phyloP scores from a whole-genome alignment of 2,329 filamentous ascomycete species.

The Fusarium duplospermum region DNA sequence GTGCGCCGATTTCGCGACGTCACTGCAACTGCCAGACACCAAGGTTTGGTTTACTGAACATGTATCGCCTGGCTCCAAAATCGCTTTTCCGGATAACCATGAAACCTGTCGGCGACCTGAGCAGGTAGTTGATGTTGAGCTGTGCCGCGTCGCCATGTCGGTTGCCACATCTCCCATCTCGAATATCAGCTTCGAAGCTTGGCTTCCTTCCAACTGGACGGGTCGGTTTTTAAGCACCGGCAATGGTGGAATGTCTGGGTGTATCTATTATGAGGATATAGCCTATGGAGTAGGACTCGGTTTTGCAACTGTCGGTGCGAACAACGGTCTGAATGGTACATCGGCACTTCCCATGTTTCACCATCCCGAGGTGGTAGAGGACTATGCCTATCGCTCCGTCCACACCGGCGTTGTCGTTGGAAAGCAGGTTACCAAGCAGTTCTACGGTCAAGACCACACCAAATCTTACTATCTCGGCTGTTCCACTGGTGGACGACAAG shows the following conservation, averaged over 20 bases:
- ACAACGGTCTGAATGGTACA: constrained; percentile 51
- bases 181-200: constrained; percentile 53
- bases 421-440: constrained; percentile 42
- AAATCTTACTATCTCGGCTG: constrained; percentile 70
- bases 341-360: constrained; percentile 18
- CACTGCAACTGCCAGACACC: constrained; percentile 29
- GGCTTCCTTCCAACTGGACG: constrained; percentile 60
- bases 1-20: constrained; percentile 21
- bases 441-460: constrained; percentile 56
- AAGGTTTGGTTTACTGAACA: constrained; percentile 36
- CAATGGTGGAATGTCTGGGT: constrained; percentile 62
- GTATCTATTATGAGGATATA: constrained; percentile 54
- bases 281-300: constrained; percentile 52
- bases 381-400: constrained; percentile 34
- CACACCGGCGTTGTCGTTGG: constrained; percentile 31
- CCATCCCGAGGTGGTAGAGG: constrained; percentile 25
- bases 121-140: constrained; percentile 24
- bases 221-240: constrained; percentile 62
- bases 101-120: constrained; percentile 25
- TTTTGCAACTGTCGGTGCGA: constrained; percentile 60
- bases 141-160: constrained; percentile 34
- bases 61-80: constrained; percentile 23
- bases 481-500: constrained; percentile 70
- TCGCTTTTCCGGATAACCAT: constrained; percentile 28
- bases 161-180: constrained; percentile 27